Percentiles rank a stretch among this genome's conserved stretches.
phyloP scores from a whole-genome alignment of 768 basidiomycete species.

The Lactifluus subvellereus region DNA sequence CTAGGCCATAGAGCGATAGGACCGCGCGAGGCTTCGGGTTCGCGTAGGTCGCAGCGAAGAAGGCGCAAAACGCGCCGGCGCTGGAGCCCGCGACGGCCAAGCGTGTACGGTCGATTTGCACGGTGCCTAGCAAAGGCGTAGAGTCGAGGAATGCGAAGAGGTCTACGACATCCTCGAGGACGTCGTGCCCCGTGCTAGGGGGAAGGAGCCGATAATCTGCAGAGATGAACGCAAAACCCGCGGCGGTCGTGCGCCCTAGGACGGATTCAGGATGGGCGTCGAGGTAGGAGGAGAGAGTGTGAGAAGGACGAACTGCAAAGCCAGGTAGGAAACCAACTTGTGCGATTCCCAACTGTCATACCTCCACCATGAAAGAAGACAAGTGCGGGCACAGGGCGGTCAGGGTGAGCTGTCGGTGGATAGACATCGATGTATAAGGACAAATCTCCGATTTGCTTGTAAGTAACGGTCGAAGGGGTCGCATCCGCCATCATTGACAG shows the following conservation, averaged over 20 bases:
- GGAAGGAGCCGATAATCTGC: constrained; percentile 58
- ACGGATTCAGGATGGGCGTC: background rate
- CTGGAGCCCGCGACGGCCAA: constrained; percentile 54
- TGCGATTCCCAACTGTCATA: constrained; percentile 51
- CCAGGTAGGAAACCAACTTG: constrained; percentile 65
- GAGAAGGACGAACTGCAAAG: constrained; percentile 40
- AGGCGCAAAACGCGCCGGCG: constrained; percentile 59
- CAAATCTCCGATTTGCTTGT: constrained; percentile 32
- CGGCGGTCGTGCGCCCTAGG: constrained; percentile 41
- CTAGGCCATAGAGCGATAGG: constrained; percentile 56
- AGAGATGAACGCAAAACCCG: constrained; percentile 55
- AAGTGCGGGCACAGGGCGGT: constrained; percentile 27
- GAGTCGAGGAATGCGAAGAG: constrained; percentile 44
- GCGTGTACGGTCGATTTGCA: constrained; percentile 37
- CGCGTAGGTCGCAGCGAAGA: constrained; percentile 52
- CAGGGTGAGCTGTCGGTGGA: constrained; percentile 31
- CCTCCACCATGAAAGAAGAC: constrained; percentile 51
- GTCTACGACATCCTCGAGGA: constrained; percentile 53
- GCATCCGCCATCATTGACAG: background rate
- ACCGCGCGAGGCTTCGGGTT: constrained; percentile 49
- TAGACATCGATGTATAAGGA: constrained; percentile 35
- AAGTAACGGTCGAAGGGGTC: constrained; percentile 29
- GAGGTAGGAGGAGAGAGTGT: background rate
- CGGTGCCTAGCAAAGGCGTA: background rate
- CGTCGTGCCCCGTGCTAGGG: constrained; percentile 47